A percentile compares a stretch with the other conserved stretches of the same genome.
Conservation (phyloP, 1,284 basidiomycete genomes). For the Malassezia psittaci region DNA sequence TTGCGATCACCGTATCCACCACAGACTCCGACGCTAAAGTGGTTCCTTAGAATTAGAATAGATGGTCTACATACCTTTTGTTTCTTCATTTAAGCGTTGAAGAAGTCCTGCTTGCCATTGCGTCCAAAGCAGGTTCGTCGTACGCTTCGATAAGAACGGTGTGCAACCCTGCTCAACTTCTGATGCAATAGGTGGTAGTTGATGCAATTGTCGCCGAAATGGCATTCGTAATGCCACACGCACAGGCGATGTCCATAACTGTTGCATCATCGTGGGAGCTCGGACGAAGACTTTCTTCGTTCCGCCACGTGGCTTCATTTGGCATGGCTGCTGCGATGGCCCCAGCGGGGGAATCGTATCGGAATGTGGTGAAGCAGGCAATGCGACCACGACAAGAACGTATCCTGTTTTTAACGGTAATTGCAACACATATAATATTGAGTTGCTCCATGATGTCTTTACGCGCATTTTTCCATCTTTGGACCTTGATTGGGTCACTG, state of each 20-base stretch:
- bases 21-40: conserved; percentile 57
- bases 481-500: conserved; percentile 7
- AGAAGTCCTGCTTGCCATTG: conserved; percentile 41
- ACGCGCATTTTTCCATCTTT: conserved; percentile 6
- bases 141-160: conserved; percentile 34
- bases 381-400: conserved; percentile 30
- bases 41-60: conserved; percentile 47
- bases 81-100: conserved; percentile 43
- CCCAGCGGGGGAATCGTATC: conserved; percentile 12
- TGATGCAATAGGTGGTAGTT: conserved; percentile 31
- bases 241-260: not conserved
- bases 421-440: conserved; percentile 20
- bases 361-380: conserved; percentile 17
- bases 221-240: conserved; percentile 1
- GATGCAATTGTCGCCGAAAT: conserved; percentile 20
- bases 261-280: not conserved
- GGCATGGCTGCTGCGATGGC: not conserved
- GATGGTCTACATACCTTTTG: conserved; percentile 47
- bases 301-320: conserved; percentile 8
- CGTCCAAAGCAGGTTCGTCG: conserved; percentile 34
- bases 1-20: conserved; percentile 64
- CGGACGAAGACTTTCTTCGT: conserved; percentile 2
- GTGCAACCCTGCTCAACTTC: conserved; percentile 28
- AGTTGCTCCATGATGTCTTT: conserved; percentile 14
- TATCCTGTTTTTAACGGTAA: conserved; percentile 21